Conservation (phyloP, 306 rosid genomes). For the Rosa multiflora region DNA sequence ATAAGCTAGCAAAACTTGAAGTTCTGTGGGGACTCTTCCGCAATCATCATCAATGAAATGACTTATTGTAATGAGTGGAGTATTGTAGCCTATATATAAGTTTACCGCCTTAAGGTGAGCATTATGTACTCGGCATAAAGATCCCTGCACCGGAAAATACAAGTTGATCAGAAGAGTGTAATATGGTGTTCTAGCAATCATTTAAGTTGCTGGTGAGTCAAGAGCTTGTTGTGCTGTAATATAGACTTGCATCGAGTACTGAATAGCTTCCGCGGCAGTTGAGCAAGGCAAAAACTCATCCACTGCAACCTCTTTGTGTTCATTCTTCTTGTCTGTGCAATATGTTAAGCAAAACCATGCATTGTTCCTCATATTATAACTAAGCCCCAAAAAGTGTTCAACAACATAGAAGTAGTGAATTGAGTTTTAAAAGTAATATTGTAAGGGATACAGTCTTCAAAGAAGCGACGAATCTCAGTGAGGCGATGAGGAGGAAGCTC, state of each 20-base stretch:
- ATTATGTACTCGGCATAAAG: conserved; percentile 87
- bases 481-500: conserved; percentile 95
- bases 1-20: background rate
- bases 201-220: background rate
- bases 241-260: conserved; percentile 66
- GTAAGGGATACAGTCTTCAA: conserved; percentile 85
- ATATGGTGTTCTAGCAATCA: conserved; percentile 13
- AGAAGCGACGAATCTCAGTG: conserved; percentile 84
- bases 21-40: conserved; percentile 10
- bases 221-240: background rate
- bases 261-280: conserved; percentile 72
- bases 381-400: background rate
- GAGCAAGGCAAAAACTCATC: conserved; percentile 68
- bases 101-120: conserved; percentile 72
- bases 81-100: conserved; percentile 17
- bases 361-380: background rate
- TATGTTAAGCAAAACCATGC: conserved; percentile 34
- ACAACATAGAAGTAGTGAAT: conserved; percentile 5
- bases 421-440: conserved; percentile 15
- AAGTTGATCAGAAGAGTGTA: conserved; percentile 15
- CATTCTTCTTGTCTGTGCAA: conserved; percentile 82
- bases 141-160: conserved; percentile 69
- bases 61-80: conserved; percentile 33
- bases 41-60: background rate
- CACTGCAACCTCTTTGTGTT: conserved; percentile 94